Evolutionary conservation across 345 rosid species (phyloP), one percentile per base, ranked within the genome.

Genomic region (Gossypioides kirkii): DNA sequence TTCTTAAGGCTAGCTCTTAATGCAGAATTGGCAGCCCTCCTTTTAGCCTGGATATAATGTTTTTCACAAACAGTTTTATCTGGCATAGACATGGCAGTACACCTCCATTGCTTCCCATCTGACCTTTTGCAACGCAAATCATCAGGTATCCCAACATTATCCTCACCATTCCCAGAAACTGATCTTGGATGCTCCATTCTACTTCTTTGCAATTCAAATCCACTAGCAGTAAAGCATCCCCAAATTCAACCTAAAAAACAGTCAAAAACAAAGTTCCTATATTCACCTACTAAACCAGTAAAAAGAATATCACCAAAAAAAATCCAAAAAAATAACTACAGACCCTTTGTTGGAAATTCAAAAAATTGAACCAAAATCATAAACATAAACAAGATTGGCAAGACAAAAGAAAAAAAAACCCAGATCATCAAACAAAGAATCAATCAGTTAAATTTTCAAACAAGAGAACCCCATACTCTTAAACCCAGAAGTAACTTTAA

Each of bases 41-140:
- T 90, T 84, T 96, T 96, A 0, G 98, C 98, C 82, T 95, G 99
- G 36, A 87, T 86, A 76, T 91, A 95, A 68, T 96, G 99, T 78
- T 96, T 96, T 84, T 96, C 98, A 8, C 99, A 96, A 1, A 96
- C 99, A 0, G 99, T 93, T 82, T 96, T 96, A 76, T 95, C 99
- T 0, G 97, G 97, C 98, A 95, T 95, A 65, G 97, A 92, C 92
- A 81, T 86, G 67, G 99, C 97, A 70, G 98, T 95, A 82, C 99
- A 95, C 82, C 98, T 87, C 99, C 98, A 95, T 61, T 95, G 99
- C 68, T 95, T 95, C 75, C 99, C 98, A 73, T 95, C 97, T 0
- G 98, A 95, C 81, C 98, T 93, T 89, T 95, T 95, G 83, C 99
- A 95, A 41, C 97, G 93, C 84, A 88, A 74, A 80, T 92, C 99